These are phyloP conservation scores for Phaffomyces opuntiae DNA, from an alignment of 805 yeast genomes.

Conservation along the genomic window DNA sequence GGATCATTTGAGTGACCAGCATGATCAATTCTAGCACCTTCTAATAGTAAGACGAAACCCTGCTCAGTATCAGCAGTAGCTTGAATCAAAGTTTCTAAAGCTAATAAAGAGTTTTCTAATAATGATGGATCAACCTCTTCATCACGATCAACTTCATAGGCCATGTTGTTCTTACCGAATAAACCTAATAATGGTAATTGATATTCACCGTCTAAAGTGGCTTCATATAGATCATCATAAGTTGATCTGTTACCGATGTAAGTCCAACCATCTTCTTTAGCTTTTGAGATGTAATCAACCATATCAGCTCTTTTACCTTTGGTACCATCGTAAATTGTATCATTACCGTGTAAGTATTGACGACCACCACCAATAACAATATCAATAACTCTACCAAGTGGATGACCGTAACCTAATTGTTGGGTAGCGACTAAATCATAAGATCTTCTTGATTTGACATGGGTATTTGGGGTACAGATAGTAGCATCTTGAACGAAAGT, in stretches of 20 bases:
- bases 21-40: conserved; percentile 91
- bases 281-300: conserved; percentile 58
- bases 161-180: conserved; percentile 66
- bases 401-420: conserved; percentile 66
- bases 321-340: conserved; percentile 23
- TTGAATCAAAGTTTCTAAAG: conserved; percentile 57
- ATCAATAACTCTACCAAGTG: conserved; percentile 73
- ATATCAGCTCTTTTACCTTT: conserved; percentile 64
- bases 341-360: conserved; percentile 64
- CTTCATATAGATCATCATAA: conserved; percentile 43
- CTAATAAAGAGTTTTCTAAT: conserved; percentile 68
- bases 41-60: conserved; percentile 80
- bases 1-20: conserved; percentile 93
- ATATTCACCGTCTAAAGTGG: conserved; percentile 47
- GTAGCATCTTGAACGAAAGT: conserved; percentile 92
- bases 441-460: conserved; percentile 63
- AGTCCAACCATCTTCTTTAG: conserved; percentile 55
- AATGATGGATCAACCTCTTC: conserved; percentile 59
- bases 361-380: conserved; percentile 88
- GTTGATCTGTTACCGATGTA: conserved; percentile 50
- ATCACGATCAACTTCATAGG: conserved; percentile 74
- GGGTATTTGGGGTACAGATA: conserved; percentile 82
- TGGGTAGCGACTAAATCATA: conserved; percentile 82
- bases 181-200: conserved; percentile 69
- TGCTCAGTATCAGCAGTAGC: conserved; percentile 69